Evolutionary conservation across 495 filamentous ascomycete genomes (phyloP).

Genomic region (Parachaetomium inaequale): DNA sequence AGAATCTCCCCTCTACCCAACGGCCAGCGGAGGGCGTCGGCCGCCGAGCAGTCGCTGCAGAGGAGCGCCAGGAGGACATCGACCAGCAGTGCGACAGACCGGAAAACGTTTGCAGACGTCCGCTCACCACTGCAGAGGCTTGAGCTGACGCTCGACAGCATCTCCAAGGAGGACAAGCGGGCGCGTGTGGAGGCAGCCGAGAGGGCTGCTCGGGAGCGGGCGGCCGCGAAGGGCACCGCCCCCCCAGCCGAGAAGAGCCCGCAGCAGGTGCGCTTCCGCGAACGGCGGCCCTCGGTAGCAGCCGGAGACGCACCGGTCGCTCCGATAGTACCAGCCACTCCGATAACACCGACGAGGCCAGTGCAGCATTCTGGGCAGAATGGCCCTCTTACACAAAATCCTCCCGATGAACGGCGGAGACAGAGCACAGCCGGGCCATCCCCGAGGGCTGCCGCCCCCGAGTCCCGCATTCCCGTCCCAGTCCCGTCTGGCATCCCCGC

Average conservation of each 20-base stretch:
- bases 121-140: conserved; percentile 89
- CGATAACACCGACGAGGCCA: conserved; percentile 25
- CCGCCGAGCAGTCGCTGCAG: conserved; percentile 30
- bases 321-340: conserved; percentile 20
- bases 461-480: conserved; percentile 31
- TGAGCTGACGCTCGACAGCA: conserved; percentile 79
- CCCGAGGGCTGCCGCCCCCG: conserved; percentile 29
- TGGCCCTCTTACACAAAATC: conserved; percentile 37
- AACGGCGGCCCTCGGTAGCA: conserved; percentile 14
- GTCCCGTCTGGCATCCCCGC: conserved; percentile 29
- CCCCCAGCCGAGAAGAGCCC: conserved; percentile 20
- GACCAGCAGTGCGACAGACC: conserved; percentile 22
- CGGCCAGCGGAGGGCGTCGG: conserved; percentile 29
- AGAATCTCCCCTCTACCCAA: conserved; percentile 13
- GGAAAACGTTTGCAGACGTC: conserved; percentile 63
- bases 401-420: conserved; percentile 34
- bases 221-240: conserved; percentile 23
- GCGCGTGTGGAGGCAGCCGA: conserved; percentile 79
- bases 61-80: conserved; percentile 27
- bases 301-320: conserved; percentile 16
- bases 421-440: conserved; percentile 28
- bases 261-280: conserved; percentile 27
- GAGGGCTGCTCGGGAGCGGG: conserved; percentile 45
- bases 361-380: conserved; percentile 16
- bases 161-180: conserved; percentile 88